phyloP scores from a whole-genome alignment of 2,329 filamentous ascomycete genomes.

The Talaromyces sp. region DNA sequence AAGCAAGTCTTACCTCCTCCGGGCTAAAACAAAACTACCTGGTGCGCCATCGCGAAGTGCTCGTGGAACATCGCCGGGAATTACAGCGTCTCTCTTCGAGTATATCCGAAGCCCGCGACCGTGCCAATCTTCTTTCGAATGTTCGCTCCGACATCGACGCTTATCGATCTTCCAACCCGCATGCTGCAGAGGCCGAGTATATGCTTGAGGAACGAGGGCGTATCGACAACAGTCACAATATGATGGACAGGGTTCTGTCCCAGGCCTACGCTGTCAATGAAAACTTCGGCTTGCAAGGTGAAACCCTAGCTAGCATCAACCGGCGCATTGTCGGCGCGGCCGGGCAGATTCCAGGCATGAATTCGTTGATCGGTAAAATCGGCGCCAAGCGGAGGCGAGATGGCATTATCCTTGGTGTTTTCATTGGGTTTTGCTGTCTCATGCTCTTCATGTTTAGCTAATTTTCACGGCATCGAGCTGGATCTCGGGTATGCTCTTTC shows the following conservation, averaged over 20 bases:
- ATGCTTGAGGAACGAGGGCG: conserved; percentile 86
- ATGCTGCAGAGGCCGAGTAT: conserved; percentile 84
- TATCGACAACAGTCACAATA: conserved; percentile 82
- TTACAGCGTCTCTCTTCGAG: conserved; percentile 67
- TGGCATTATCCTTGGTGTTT: conserved; percentile 84
- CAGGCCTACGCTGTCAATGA: conserved; percentile 97
- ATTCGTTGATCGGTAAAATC: conserved; percentile 85
- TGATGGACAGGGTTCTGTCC: conserved; percentile 84
- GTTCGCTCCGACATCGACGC: conserved; percentile 89
- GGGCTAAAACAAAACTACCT: conserved; percentile 98
- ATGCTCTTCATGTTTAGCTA: conserved; percentile 75
- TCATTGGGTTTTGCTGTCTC: conserved; percentile 89
- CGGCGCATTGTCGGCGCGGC: conserved; percentile 83
- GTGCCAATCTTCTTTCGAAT: conserved; percentile 83
- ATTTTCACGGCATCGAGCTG: conserved; percentile 19
- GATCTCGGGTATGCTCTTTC: conserved; percentile 10
- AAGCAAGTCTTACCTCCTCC: conserved; percentile 78
- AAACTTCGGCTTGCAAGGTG: conserved; percentile 78
- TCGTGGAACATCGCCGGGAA: conserved; percentile 80
- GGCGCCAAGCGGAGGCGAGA: conserved; percentile 92
- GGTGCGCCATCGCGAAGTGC: conserved; percentile 81
- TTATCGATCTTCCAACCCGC: conserved; percentile 77
- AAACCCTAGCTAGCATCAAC: conserved; percentile 84
- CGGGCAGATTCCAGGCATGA: conserved; percentile 87
- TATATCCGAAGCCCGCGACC: conserved; percentile 73